These are phyloP conservation scores for Xenosphaeropsis pyriputrescens DNA, from an alignment of 2,329 filamentous ascomycete species.

Conservation along the genomic window DNA sequence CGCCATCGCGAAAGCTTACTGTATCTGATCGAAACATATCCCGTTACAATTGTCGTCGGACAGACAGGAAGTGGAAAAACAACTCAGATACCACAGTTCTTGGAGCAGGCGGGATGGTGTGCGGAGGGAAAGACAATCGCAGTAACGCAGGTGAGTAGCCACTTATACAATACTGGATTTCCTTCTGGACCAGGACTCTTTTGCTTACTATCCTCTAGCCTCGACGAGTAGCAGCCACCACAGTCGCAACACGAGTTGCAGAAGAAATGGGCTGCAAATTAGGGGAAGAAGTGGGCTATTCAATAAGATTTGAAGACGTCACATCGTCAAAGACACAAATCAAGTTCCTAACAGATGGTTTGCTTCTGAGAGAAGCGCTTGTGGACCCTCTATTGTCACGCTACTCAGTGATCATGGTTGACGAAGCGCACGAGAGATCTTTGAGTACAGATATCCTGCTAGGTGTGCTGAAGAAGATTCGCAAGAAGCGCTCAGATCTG, in stretches of 20 bases:
- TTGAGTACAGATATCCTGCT: constrained; percentile 85
- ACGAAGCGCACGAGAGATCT: constrained; percentile 90
- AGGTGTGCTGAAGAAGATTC: constrained; percentile 82
- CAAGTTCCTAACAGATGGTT: constrained; percentile 90
- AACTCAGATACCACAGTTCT: constrained; percentile 85
- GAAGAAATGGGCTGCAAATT: constrained; percentile 78
- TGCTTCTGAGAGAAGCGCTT: constrained; percentile 81
- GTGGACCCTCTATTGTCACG: constrained; percentile 82
- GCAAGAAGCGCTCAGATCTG: constrained; percentile 63
- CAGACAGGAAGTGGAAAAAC: constrained; percentile 94
- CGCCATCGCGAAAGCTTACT: constrained; percentile 67
- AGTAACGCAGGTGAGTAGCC: constrained; percentile 64
- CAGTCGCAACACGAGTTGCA: constrained; percentile 75
- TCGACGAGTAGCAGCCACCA: constrained; percentile 78
- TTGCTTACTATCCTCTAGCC: constrained; percentile 36
- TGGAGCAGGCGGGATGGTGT: constrained; percentile 83
- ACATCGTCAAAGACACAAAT: constrained; percentile 76
- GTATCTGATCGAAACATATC: constrained; percentile 72
- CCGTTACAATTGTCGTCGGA: constrained; percentile 79
- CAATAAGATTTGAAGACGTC: constrained; percentile 82
- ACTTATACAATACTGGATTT: no score
- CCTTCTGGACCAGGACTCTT: no score
- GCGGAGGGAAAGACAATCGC: constrained; percentile 69
- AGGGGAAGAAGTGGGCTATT: constrained; percentile 86
- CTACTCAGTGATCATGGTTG: constrained; percentile 95